Base-by-base conservation (phyloP, 768 basidiomycete genomes). In the Royoungia palumana region DNA sequence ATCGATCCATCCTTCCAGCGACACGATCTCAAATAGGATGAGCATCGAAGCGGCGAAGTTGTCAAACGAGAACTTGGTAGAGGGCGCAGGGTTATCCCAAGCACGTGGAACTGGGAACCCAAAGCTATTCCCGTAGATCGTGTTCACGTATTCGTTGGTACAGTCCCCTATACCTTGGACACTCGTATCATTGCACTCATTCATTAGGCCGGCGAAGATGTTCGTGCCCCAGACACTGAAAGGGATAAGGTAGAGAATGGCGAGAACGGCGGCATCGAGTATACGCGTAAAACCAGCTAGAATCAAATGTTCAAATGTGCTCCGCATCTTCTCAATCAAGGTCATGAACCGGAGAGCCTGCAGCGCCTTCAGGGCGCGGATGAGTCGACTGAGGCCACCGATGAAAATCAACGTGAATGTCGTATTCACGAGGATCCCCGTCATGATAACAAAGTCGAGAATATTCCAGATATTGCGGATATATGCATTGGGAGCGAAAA, bases 1-100 rank as follows among this genome's bases (percentile, higher is more conserved):
- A 62, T 94, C 91, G n/a, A 89, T 79, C 95, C 94, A 97, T 2
- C 95, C 95, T 70, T 95, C 94, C 41, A 96, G 72, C 0, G 94
- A 95, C 20, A 97, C 91, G 56, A 95, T 93, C 70, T 98, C 95
- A 59, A 96, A 97, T 1, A 97, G 77, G 60, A 97, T 96, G 45
- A 97, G 77, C 35, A 97, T 72, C 0, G 91, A 87, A 4, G 84
- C 71, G 7, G 80, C 75, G 69, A 97, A 97, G 13, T 74, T 81
- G 68, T 98, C 95, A 62, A 97, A 98, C 3, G 85, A 87, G 72
- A 93, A 97, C 1, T 77, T 77, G 2, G 89, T 91, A 17, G 85
- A 87, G 6, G 85, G 85, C 0, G 82, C 79, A 8, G 95, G 92
- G 55, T 91, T 86, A 48, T 81, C 75, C 95, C 95, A 97, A n/a